Percentiles rank a stretch among this genome's conserved stretches.
These are phyloP conservation scores for Lotus japonicus DNA, from an alignment of 306 rosid genomes.

Conservation along the genomic window DNA sequence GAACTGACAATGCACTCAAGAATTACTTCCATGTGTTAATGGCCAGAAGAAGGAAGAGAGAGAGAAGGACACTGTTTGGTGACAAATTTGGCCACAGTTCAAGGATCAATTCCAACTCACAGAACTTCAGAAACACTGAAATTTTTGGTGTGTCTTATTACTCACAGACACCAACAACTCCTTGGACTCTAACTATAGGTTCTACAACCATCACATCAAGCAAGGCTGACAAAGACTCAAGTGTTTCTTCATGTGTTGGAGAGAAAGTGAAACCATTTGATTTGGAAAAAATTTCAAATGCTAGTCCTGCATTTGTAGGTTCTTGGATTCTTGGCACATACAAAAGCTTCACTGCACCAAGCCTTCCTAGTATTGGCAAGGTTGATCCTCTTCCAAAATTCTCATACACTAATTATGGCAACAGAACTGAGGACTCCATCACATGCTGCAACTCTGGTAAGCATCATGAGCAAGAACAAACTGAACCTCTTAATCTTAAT, in stretches of 20 bases:
- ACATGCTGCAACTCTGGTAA: neutral
- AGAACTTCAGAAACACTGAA: conserved; percentile 1
- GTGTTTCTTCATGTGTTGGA: conserved; percentile 12
- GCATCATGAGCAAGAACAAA: conserved; percentile 1
- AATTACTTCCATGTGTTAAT: conserved; percentile 57
- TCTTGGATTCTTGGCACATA: conserved; percentile 12
- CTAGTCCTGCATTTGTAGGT: neutral
- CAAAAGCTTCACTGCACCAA: conserved; percentile 19
- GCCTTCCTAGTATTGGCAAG: conserved; percentile 22
- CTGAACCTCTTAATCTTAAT: neutral
- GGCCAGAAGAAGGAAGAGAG: conserved; percentile 54
- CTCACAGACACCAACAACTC: neutral
- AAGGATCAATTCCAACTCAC: neutral
- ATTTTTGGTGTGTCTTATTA: neutral
- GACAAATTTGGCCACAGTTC: neutral
- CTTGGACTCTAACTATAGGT: conserved; percentile 9
- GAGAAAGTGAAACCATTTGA: neutral
- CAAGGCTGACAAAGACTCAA: neutral
- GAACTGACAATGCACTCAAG: conserved; percentile 63
- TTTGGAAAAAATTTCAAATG: neutral
- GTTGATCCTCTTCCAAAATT: conserved; percentile 19
- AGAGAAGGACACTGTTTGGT: conserved; percentile 20
- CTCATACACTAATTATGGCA: neutral
- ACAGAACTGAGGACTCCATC: neutral
- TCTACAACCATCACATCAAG: conserved; percentile 17